A percentile compares a stretch with the other conserved stretches of the same genome.
Conservation (phyloP, 495 filamentous ascomycete species). For the Podospora pseudocomata region DNA sequence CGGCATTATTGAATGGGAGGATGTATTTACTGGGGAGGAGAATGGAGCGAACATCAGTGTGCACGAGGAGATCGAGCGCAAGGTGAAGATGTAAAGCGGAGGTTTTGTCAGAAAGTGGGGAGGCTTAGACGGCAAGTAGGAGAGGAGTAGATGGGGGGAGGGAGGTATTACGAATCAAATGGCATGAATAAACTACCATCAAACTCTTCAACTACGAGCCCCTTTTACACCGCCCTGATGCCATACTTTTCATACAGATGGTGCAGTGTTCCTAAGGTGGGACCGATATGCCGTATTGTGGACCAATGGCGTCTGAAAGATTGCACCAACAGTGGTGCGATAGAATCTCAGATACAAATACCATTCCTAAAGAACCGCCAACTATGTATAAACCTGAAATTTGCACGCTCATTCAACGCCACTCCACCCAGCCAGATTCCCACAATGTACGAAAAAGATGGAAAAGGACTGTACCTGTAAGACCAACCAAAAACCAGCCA, state of each 20-base stretch:
- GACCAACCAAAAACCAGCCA: not conserved
- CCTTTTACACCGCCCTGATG: no score
- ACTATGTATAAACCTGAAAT: not conserved
- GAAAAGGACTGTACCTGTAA: not conserved
- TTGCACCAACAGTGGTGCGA: no score
- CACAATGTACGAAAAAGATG: not conserved
- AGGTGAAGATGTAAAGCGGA: constrained; percentile 50
- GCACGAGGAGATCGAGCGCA: constrained; percentile 92
- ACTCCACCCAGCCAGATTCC: not conserved
- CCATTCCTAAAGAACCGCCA: not conserved
- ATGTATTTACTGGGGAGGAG: constrained; percentile 76
- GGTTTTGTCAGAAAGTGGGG: not conserved
- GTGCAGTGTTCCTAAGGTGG: no score
- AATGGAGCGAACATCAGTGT: constrained; percentile 64
- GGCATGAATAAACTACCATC: not conserved
- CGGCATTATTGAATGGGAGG: constrained; percentile 77
- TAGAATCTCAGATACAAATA: not conserved
- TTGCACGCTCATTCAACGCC: not conserved
- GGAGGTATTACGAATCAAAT: not conserved
- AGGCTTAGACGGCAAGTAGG: not conserved
- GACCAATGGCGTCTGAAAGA: no score
- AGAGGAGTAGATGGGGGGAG: not conserved
- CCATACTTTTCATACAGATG: no score
- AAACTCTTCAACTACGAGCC: not conserved
- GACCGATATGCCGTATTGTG: no score